Evolutionary conservation across 2,329 filamentous ascomycete genomes (phyloP).

Genomic region (Cercospora sojina): DNA sequence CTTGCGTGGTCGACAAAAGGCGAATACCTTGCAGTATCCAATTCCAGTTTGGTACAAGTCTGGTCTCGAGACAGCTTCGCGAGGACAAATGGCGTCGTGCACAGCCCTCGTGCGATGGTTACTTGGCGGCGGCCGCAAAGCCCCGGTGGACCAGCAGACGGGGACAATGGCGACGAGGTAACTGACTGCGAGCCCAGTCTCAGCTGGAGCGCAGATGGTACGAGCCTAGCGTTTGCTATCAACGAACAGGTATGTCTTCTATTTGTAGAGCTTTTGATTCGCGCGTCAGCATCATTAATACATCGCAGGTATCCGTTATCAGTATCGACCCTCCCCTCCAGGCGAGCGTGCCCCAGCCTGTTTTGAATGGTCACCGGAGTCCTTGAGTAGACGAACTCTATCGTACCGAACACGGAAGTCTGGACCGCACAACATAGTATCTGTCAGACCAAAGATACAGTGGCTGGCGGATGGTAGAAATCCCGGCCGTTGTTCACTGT

Average conservation of each 20-base stretch:
- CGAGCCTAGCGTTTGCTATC: slow-evolving; percentile 49
- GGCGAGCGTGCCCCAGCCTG: neutral
- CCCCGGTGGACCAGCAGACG: neutral
- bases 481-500: neutral
- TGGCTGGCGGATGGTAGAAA: neutral
- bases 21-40: slow-evolving; percentile 45
- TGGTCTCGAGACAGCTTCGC: slow-evolving; percentile 39
- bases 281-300: neutral
- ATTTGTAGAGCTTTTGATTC: neutral
- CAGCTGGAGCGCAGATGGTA: slow-evolving; percentile 56
- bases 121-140: slow-evolving; percentile 33
- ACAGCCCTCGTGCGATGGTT: slow-evolving; percentile 25
- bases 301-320: slow-evolving; percentile 1
- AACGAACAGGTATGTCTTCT: slow-evolving; percentile 45
- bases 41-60: slow-evolving; percentile 46
- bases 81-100: slow-evolving; percentile 20
- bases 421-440: no score
- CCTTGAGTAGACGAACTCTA: neutral
- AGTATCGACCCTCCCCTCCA: neutral
- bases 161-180: slow-evolving; percentile 6
- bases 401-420: neutral
- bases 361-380: slow-evolving; percentile 3
- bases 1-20: slow-evolving; percentile 49
- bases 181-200: slow-evolving; percentile 38
- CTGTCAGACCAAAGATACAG: no score